Base-by-base conservation (phyloP, 371 early-diverging fungal species). In the Mortierella sp. region DNA sequence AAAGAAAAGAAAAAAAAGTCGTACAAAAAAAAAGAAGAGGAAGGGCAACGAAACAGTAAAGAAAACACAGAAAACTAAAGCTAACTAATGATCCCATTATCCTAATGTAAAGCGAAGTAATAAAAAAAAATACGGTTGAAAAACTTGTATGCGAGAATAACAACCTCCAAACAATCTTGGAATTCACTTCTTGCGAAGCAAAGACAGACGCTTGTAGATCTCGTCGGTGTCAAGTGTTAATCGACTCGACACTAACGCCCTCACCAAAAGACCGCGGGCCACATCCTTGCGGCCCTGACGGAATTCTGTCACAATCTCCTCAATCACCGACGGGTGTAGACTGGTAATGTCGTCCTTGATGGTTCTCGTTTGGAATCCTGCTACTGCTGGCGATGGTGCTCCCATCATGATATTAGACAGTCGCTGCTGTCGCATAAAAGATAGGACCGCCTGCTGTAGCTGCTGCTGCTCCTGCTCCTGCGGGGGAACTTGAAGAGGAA, bases 231-330 rank as follows among this genome's bases (percentile, higher is more conserved):
- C 68, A 6, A 74, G 71, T 64, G 64, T 71, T 31, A 24, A 63
- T 70, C 70, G 65, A 70, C 76, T 80, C 37, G 70, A 77, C 67
- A 78, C 71, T 26, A 78, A 74, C 74, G 75, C 78, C 83, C 71
- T 82, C 66, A 77, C 77, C 75, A 82, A 68, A 72, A 81, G 77
- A 50, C 74, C 75, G 61, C 77, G 83, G 72, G 78, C 78, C 69
- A 64, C 66, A 41, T 82, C 67, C 37, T 69, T 77, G 67, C 69
- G 78, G 34, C 83, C 83, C 37, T 71, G 78, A 22, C 78, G 78
- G 75, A 71, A 77, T 74, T 82, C 75, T 71, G 78, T 82, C 19
- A 82, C 75, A 71, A 82, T 82, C 67, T 82, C 78, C 55, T 82
- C 75, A 74, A 82, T 63, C 77, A 72, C 77, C 53, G 66, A 41